A percentile compares a stretch with the other conserved stretches of the same genome.
Evolutionary conservation across 106 monocot genomes (phyloP).

Genomic region (Cymbidium sinense): DNA sequence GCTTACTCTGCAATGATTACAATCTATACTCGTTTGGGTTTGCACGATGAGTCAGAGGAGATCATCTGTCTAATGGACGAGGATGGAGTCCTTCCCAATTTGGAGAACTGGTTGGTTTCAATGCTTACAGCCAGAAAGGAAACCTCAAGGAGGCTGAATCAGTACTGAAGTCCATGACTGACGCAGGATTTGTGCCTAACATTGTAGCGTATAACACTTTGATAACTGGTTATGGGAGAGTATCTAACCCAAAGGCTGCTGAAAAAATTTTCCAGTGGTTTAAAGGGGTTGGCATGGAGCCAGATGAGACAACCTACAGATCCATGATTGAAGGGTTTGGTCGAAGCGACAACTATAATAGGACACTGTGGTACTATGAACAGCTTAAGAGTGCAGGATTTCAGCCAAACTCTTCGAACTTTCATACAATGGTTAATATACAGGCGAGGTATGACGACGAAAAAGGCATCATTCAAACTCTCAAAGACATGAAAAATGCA

Average conservation of each 20-base stretch:
- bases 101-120: conserved; percentile 92
- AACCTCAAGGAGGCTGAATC: conserved; percentile 71
- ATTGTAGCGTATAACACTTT: conserved; percentile 94
- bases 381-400: conserved; percentile 66
- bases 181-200: conserved; percentile 48
- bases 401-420: conserved; percentile 80
- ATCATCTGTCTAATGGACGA: conserved; percentile 61
- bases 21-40: conserved; percentile 63
- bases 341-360: conserved; percentile 50
- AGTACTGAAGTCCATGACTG: conserved; percentile 48
- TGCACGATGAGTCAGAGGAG: conserved; percentile 57
- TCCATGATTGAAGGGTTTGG: conserved; percentile 96
- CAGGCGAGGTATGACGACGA: conserved; percentile 71
- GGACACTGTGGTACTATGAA: conserved; percentile 54
- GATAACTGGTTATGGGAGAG: conserved; percentile 92
- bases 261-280: conserved; percentile 41
- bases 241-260: conserved; percentile 34
- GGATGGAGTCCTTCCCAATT: conserved; percentile 59
- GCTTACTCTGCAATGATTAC: conserved; percentile 87
- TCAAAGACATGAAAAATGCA: conserved; percentile 56
- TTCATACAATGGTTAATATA: conserved; percentile 90
- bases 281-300: conserved; percentile 40
- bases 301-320: conserved; percentile 89
- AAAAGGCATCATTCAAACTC: conserved; percentile 40
- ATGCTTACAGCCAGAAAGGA: conserved; percentile 81